phyloP scores from a whole-genome alignment of 2,329 filamentous ascomycete species.

The Sporothrix phasma region DNA sequence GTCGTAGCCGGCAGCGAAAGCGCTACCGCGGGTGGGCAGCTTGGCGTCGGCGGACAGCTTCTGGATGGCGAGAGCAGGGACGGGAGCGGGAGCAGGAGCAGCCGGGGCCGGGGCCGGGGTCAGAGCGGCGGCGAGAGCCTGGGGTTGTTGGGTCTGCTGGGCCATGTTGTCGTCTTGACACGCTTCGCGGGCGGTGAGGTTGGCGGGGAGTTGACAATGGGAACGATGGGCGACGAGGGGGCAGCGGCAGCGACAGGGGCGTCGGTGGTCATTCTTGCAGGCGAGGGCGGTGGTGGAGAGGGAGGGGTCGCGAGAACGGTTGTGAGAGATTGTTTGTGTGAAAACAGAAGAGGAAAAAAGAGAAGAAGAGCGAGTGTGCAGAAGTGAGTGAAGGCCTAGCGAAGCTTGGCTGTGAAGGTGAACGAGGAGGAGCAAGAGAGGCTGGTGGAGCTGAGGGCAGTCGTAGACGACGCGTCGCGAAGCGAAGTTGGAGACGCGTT shows the following conservation, averaged over 20 bases:
- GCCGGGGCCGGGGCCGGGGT: slow-evolving; percentile 16
- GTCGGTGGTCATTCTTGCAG: slow-evolving; percentile 14
- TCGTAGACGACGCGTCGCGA: slow-evolving; percentile 5
- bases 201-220: slow-evolving; percentile 43
- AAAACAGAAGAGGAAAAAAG: background rate
- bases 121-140: slow-evolving; percentile 28
- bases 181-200: slow-evolving; percentile 72
- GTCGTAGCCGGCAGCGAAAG: slow-evolving; percentile 88
- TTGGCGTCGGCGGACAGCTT: slow-evolving; percentile 72
- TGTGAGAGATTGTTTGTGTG: background rate
- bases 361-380: background rate
- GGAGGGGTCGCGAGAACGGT: background rate
- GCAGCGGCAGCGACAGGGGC: slow-evolving; percentile 8
- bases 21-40: slow-evolving; percentile 78
- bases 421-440: background rate
- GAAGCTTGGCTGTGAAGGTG: background rate
- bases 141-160: slow-evolving; percentile 20
- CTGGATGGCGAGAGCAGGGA: slow-evolving; percentile 62
- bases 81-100: slow-evolving; percentile 20
- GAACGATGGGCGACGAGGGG: slow-evolving; percentile 12
- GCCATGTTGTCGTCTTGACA: slow-evolving; percentile 50
- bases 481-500: slow-evolving; percentile 12
- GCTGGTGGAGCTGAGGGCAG: background rate
- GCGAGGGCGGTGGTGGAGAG: background rate
- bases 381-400: background rate